Conservation (phyloP, 768 basidiomycete species). For the Auriscalpium orientale region DNA sequence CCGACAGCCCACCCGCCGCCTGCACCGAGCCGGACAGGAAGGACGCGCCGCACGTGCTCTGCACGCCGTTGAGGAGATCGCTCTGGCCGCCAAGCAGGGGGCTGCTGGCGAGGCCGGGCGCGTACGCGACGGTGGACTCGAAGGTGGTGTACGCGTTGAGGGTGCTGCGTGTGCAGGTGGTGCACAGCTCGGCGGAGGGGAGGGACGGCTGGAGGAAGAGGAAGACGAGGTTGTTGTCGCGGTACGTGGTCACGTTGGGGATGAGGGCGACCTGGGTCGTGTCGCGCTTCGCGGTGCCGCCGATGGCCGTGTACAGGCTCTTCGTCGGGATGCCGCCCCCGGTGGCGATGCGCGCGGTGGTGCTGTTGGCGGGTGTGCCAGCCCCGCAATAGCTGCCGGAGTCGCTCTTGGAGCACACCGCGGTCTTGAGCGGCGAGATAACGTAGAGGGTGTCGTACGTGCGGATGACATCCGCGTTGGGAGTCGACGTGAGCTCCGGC, state of each 20-base stretch:
- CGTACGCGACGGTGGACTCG: constrained; percentile 67
- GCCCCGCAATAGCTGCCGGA: constrained; percentile 62
- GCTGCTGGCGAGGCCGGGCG: constrained; percentile 60
- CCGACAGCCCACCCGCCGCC: constrained; percentile 29
- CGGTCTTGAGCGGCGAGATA: constrained; percentile 52
- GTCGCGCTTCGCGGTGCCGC: constrained; percentile 18
- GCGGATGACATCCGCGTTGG: constrained; percentile 42
- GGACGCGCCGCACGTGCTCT: constrained; percentile 54
- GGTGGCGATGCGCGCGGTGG: constrained; percentile 15
- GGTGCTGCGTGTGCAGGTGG: constrained; percentile 70
- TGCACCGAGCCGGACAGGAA: constrained; percentile 65
- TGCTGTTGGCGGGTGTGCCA: constrained; percentile 29
- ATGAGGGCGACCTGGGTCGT: constrained; percentile 25
- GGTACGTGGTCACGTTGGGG: constrained; percentile 52
- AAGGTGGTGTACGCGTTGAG: constrained; percentile 71
- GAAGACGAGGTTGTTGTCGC: constrained; percentile 65
- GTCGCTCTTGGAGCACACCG: constrained; percentile 74
- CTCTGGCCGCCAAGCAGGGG: constrained; percentile 59
- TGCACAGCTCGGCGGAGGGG: constrained; percentile 57
- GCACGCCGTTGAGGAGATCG: constrained; percentile 55
- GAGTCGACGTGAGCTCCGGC: constrained; percentile 52
- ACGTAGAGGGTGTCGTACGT: constrained; percentile 80
- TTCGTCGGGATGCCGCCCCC: constrained; percentile 11
- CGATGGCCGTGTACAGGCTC: constrained; percentile 11
- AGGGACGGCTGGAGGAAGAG: constrained; percentile 59